Evolutionary conservation across 176 grass and related monocot genomes (phyloP), one percentile per base, ranked within the genome.

Genomic region (Cenchrus fungigraminus): DNA sequence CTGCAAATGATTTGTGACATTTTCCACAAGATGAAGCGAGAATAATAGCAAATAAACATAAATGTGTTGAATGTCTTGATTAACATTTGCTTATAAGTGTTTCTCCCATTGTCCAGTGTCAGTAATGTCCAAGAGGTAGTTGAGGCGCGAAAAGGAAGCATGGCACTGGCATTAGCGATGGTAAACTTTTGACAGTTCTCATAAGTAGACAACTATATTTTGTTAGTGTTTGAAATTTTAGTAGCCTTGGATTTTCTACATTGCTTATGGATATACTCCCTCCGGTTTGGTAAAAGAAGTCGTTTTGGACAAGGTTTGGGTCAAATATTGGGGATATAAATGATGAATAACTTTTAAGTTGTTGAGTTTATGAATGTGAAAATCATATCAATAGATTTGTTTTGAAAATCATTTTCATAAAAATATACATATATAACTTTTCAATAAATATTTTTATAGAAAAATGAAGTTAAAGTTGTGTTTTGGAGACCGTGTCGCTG

Each of bases 91-190:
- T 72, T 70, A 89, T 31, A 74, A 61, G 74, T 65, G 42, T 60
- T 58, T 75, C 78, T 71, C 37, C 20, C 51, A 13, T 79, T 83
- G 40, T 86, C 71, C 85, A 95, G 97, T 86, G 74, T 98, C 51
- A 76, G 86, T 53, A 95, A 98, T 91, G 97, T 98, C 74, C 83
- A 90, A 67, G 93, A 91, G 19, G 93, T 98, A 61, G 93, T 98
- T 69, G 72, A 88, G 42, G 84, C 89, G 12, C 91, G 90, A 85
- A 98, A 92, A 88, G 97, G 90, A 90, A 95, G 85, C 89, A 94
- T 98, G 91, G 68, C 87, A 74, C 78, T 85, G 62, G 97, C 93
- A 87, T 64, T 98, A 76, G 93, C 93, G 4, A 98, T 98, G 97
- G 97, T 98, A 92, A 86, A 73, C 60, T 88, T 68, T 43, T 85